Evolutionary conservation across 257 asterid genomes (phyloP).

Genomic region (Perilla frutescens): DNA sequence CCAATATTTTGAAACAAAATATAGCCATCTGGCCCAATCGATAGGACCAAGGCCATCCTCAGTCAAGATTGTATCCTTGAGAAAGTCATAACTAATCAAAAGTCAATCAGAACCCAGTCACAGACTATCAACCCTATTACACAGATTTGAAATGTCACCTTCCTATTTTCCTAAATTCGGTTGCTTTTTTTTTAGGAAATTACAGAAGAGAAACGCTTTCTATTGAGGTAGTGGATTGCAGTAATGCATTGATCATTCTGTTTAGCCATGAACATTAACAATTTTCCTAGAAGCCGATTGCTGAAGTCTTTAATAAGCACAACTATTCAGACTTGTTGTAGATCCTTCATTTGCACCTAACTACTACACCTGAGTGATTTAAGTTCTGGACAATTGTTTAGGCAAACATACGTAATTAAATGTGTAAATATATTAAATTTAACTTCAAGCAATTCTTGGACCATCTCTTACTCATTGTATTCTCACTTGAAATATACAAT

Average conservation of each 20-base stretch:
- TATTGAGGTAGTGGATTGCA: no score
- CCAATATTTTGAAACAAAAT: no score
- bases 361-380: neutral
- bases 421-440: neutral
- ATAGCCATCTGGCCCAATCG: neutral
- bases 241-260: no score
- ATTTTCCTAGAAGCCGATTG: no score
- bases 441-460: neutral
- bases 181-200: no score
- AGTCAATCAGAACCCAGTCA: neutral
- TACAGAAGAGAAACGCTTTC: no score
- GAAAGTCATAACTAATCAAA: neutral
- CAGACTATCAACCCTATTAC: neutral
- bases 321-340: neutral
- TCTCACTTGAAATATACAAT: neutral
- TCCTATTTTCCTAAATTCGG: neutral
- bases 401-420: neutral
- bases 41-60: conserved; percentile 5
- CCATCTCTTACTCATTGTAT: conserved; percentile 4
- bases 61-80: neutral
- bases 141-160: neutral
- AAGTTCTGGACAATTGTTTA: neutral
- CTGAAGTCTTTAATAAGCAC: no score
- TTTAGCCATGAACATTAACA: no score
- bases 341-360: conserved; percentile 1